These are phyloP conservation scores for Laetiporus sulphureus DNA, from an alignment of 1,284 basidiomycete genomes.

Conservation along the genomic window DNA sequence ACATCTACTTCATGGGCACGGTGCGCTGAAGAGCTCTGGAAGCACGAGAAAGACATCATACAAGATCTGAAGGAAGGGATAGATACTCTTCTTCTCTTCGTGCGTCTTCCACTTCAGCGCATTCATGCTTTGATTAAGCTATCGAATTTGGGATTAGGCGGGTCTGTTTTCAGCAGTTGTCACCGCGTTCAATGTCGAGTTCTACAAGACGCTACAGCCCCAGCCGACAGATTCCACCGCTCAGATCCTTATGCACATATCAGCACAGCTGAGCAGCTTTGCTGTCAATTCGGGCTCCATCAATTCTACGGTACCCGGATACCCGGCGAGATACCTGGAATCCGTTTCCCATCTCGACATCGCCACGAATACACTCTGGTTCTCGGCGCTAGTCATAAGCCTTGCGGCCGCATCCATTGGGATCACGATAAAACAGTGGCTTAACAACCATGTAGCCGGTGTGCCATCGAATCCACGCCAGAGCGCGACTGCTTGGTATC, in stretches of 20 bases:
- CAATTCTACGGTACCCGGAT: neutral
- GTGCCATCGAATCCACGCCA: neutral
- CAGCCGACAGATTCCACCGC: constrained; percentile 10
- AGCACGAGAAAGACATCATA: too few relatives aligned
- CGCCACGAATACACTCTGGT: constrained; percentile 1
- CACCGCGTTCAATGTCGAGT: constrained; percentile 20
- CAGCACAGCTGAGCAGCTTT: neutral
- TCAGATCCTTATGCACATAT: constrained; percentile 5
- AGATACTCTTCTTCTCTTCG: neutral
- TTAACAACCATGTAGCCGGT: neutral
- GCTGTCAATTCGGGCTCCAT: neutral
- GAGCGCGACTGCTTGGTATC: neutral
- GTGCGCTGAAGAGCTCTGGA: too few relatives aligned
- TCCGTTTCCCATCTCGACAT: neutral
- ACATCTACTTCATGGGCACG: too few relatives aligned
- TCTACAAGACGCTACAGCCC: constrained; percentile 13
- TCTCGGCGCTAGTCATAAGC: neutral
- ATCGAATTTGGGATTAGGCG: constrained; percentile 11
- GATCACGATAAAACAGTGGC: neutral
- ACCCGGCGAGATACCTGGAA: neutral
- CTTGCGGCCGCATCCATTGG: neutral
- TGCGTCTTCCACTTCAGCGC: neutral
- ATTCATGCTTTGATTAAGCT: neutral
- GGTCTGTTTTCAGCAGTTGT: constrained; percentile 23
- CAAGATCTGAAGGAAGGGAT: neutral